Evolutionary conservation across 352 stramenopile genomes (phyloP).

Genomic region (Phytopythium chamaehyphon): DNA sequence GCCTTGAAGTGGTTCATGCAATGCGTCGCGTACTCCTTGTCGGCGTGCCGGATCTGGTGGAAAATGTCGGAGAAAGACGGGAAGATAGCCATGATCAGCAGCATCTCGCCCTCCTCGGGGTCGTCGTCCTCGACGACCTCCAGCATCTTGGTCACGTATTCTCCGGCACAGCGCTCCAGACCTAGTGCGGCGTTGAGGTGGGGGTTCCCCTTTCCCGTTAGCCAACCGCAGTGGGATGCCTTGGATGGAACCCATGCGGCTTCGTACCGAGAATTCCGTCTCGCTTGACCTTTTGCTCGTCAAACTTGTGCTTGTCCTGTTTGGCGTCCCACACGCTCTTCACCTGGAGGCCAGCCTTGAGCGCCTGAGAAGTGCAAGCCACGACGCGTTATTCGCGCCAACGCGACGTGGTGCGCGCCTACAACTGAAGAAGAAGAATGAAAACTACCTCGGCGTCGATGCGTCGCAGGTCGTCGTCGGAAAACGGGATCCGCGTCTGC

Average conservation of each 20-base stretch:
- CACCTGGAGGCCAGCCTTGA: slow-evolving; percentile 50
- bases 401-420: slow-evolving; percentile 19
- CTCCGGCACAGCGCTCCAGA: slow-evolving; percentile 80
- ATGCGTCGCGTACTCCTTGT: slow-evolving; percentile 80
- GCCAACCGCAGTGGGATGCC: no score
- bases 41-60: slow-evolving; percentile 71
- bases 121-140: slow-evolving; percentile 79
- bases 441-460: slow-evolving; percentile 67
- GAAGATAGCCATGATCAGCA: slow-evolving; percentile 82
- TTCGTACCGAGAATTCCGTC: slow-evolving; percentile 69
- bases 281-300: slow-evolving; percentile 77
- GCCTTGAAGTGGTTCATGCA: slow-evolving; percentile 84
- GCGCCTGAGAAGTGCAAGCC: slow-evolving; percentile 33
- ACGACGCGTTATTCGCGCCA: slow-evolving; percentile 22
- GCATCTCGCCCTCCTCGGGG: slow-evolving; percentile 72
- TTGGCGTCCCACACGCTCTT: slow-evolving; percentile 74
- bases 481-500: slow-evolving; percentile 85
- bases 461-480: slow-evolving; percentile 66
- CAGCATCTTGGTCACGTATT: slow-evolving; percentile 86
- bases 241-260: no score
- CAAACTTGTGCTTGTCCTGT: slow-evolving; percentile 72
- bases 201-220: no score
- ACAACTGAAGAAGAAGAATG: no score
- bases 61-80: slow-evolving; percentile 88
- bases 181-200: slow-evolving; percentile 21